Evolutionary conservation across 768 basidiomycete genomes (phyloP), one percentile per base, ranked within the genome.

Genomic region (Trichaptum fuscoviolaceum): DNA sequence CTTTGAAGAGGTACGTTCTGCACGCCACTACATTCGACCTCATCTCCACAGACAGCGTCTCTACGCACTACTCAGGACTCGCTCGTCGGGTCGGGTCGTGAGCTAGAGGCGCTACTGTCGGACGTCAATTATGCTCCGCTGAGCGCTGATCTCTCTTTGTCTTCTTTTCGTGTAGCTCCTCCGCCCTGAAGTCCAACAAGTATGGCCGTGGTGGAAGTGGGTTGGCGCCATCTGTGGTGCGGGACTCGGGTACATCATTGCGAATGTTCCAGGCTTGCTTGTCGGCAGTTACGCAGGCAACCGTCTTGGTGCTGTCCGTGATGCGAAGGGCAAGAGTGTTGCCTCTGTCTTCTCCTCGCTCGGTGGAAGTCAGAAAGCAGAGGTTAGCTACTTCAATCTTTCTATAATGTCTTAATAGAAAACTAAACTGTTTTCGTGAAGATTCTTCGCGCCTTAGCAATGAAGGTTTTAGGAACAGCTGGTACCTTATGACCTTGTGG

Each of bases 241-340:
- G n/a, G 85, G 84, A 66, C 63, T 80, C 63, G 77, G 74, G 25
- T 79, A 77, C 70, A 79, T 77, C 71, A 85, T 87, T 27, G 95
- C 88, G 26, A 97, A 96, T 72, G 72, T 95, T 0, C 95, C 95
- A 9, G 95, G 95, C 7, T 80, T 93, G 17, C 84, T 95, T 79
- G 82, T 95, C 23, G 95, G 95, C 63, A 92, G 90, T 2, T 84
- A 89, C 70, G 92, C 93, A 0, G 95, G 95, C 0, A 96, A 95
- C 73, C 82, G 93, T n/a, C 78, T 97, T 30, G 95, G 95, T 58
- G 93, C 95, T 2, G 82, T 98, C 61, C 82, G 95, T 66, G 95
- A 98, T 73, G 95, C 95, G 3, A 98, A 98, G 79, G 92, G 95
- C 10, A 94, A 93, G 83, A 91, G 90, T 68, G 95, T 98, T 25